Evolutionary conservation across 345 rosid species (phyloP), one percentile per base, ranked within the genome.

Genomic region (Cochlearia excelsa): DNA sequence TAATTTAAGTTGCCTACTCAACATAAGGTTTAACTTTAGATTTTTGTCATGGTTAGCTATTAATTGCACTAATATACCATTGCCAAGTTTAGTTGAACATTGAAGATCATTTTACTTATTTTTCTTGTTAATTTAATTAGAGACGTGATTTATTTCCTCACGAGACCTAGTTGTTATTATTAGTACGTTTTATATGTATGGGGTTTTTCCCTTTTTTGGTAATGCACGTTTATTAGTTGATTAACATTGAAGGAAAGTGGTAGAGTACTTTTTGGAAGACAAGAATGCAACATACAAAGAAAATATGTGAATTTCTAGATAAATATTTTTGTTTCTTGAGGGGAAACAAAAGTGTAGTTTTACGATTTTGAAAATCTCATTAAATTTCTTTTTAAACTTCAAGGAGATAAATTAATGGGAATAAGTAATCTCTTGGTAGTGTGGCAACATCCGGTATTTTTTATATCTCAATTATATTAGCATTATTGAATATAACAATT

Each of bases 211-310:
- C 11, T 9, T 54, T 16, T 56, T 16, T 10, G 31, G 30, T 49
- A 23, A 43, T 23, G 34, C 47, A 23, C 26, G 55, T 46, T 5
- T 26, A 27, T 40, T 6, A 41, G 59, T 69, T 69, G 68, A 69
- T 49, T 62, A 29, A 28, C 56, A 26, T 43, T 40, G 74, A 63
- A 69, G 68, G 54, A 62, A 69, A 69, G 74, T 27, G 9, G 53
- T 28, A 54, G 1, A 6, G 38, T 31, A 54, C 68, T 54, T 69
- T 60, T 42, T 69, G 46, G 38, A 55, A 48, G 68, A 69, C 52
- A 69, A 62, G 51, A 62, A 57, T 56, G 64, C 59, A 49, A 44
- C 59, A 40, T 35, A 30, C 39, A 64, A 64, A 37, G 2, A 27
- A 7, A 49, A 47, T 9, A 10, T 54, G 57, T 47, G 63, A 56